These are phyloP conservation scores for Leptomonas seymouri DNA, from an alignment of 208 protist genomes.

Conservation along the genomic window DNA sequence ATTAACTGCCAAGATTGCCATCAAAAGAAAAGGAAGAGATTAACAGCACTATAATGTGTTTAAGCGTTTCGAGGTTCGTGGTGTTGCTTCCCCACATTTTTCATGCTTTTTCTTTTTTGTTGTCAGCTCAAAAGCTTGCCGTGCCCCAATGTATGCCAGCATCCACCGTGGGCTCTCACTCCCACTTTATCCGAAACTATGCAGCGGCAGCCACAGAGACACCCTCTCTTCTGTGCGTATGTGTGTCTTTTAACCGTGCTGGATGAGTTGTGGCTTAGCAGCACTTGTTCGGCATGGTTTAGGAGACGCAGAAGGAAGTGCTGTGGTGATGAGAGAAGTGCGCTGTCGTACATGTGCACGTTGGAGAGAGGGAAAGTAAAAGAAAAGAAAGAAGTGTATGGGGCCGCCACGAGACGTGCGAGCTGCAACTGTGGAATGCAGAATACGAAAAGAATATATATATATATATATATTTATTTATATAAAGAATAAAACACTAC, in stretches of 20 bases:
- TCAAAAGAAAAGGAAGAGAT: neutral
- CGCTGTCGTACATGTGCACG: no score
- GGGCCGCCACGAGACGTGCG: neutral
- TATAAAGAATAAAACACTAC: neutral
- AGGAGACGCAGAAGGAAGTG: no score
- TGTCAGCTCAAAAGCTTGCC: neutral
- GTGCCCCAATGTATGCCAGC: neutral
- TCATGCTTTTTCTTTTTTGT: neutral
- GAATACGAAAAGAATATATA: neutral
- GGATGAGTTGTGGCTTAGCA: no score
- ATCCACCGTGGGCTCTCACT: no score
- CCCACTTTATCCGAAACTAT: no score
- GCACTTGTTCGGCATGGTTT: no score
- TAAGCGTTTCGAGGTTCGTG: neutral
- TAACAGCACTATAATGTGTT: neutral
- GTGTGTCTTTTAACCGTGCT: no score
- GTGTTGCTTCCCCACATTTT: neutral
- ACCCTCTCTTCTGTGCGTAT: no score
- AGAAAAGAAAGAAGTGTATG: no score
- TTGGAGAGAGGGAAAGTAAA: no score
- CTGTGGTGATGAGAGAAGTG: no score
- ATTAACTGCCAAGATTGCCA: neutral
- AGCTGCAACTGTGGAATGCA: conserved; percentile 1
- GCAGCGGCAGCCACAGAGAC: no score
- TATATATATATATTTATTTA: neutral